These are phyloP conservation scores for Leishmania guyanensis DNA, from an alignment of 208 protist species.

Conservation along the genomic window DNA sequence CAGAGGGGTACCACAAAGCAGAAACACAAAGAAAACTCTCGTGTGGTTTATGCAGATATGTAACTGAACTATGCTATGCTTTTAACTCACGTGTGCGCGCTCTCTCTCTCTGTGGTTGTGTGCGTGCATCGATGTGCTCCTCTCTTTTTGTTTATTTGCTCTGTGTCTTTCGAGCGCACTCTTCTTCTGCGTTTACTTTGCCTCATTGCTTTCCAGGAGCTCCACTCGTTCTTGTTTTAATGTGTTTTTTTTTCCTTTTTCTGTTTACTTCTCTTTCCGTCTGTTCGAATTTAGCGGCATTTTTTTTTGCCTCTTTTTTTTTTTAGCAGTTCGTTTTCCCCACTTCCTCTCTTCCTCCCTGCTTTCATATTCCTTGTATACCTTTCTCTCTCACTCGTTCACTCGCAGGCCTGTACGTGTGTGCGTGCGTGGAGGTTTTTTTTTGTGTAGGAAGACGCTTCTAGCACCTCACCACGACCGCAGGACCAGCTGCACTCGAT, in stretches of 20 bases:
- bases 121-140: not conserved
- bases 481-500: not conserved
- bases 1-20: not conserved
- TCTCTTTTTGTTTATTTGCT: not conserved
- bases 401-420: not conserved
- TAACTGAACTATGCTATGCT: not conserved
- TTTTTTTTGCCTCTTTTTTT: not conserved
- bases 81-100: not conserved
- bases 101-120: not conserved
- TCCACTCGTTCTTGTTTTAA: not conserved
- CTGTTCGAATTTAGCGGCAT: too few relatives aligned
- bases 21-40: not conserved
- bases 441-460: not conserved
- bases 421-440: not conserved
- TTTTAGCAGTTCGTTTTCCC: not conserved
- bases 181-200: not conserved
- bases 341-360: not conserved
- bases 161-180: too few relatives aligned
- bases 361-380: not conserved
- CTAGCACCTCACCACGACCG: not conserved
- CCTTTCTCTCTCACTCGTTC: not conserved
- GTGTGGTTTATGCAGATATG: not conserved
- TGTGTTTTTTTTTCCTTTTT: not conserved
- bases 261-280: slow-evolving; percentile 6
- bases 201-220: not conserved